Evolutionary conservation across 73 alveolate species (phyloP), one percentile per base, ranked within the genome.

Genomic region (Uronychia binucleata): DNA sequence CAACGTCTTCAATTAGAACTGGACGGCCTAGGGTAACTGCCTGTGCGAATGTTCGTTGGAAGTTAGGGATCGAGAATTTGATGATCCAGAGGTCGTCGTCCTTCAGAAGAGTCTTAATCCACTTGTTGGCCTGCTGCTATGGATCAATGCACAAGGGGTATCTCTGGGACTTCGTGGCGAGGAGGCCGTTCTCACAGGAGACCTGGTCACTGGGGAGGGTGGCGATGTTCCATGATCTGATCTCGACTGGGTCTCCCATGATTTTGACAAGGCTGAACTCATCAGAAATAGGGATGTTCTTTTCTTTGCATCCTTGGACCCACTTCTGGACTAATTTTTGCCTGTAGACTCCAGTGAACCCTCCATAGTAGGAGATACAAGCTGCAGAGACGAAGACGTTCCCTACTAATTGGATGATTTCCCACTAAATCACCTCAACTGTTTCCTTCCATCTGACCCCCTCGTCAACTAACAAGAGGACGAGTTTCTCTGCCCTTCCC

Each of bases 131-230:
- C 92, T 96, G 96, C 46, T 97, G 93, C 95, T 98, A 97, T 1
- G 99, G 99, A 90, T 98, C 99, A 59, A 98, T 98, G 97, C 98
- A 94, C 75, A 98, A 93, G 13, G 99, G 99, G 98, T 99, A 98
- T 84, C 99, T 95, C 89, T 95, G 96, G 86, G 99, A 97, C 35
- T 98, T 94, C 34, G 98, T 94, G 27, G 96, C 98, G 85, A 98
- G 92, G 76, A 98, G 97, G 0, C 99, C 99, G 81, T 98, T 98
- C 84, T 98, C 99, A 59, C 95, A 93, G 26, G 99, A 97, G 74
- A 98, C 99, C 0, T 97, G 88, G 92, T 98, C 99, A 77, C 93
- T 95, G 0, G 99, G 99, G 59, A 98, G 89, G 19, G 99, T 99
- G 29, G 93, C 92, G 83, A 96, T 89, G 26, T 95, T 94, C 99